A percentile compares a stretch with the other conserved stretches of the same genome.
Evolutionary conservation across 768 basidiomycete genomes (phyloP).

Genomic region (Leccinum incarnatum): DNA sequence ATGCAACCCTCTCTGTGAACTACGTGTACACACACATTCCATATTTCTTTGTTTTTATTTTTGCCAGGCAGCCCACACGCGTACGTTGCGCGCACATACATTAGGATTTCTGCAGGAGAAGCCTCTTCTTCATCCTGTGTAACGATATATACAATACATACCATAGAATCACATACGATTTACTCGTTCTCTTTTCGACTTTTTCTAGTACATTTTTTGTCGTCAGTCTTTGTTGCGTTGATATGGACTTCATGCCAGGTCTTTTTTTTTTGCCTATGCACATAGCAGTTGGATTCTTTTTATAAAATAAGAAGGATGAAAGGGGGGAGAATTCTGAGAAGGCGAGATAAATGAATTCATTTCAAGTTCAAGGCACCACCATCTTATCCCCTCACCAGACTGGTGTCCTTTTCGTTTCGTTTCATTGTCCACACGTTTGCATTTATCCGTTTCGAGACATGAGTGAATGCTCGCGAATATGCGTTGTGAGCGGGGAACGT

Average conservation of each 20-base stretch:
- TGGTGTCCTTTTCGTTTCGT: too few species aligned
- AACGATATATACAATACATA: neutral
- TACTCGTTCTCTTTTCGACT: neutral
- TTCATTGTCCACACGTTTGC: too few species aligned
- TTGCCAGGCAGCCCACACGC: neutral
- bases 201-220: neutral
- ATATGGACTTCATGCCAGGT: neutral
- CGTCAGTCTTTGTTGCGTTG: neutral
- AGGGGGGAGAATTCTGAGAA: neutral
- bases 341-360: too few species aligned
- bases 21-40: neutral
- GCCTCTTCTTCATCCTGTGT: neutral
- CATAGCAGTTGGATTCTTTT: neutral
- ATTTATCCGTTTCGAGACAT: too few species aligned
- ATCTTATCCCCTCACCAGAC: too few species aligned
- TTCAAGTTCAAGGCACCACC: too few species aligned
- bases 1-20: neutral
- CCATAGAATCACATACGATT: conserved; percentile 1
- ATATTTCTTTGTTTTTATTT: neutral
- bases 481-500: too few species aligned
- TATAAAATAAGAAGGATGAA: neutral
- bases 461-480: too few species aligned
- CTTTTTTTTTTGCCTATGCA: neutral
- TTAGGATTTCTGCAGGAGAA: neutral
- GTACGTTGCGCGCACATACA: neutral